Conservation (phyloP, 2,329 filamentous ascomycete genomes). For the Thielaviopsis cerberus region DNA sequence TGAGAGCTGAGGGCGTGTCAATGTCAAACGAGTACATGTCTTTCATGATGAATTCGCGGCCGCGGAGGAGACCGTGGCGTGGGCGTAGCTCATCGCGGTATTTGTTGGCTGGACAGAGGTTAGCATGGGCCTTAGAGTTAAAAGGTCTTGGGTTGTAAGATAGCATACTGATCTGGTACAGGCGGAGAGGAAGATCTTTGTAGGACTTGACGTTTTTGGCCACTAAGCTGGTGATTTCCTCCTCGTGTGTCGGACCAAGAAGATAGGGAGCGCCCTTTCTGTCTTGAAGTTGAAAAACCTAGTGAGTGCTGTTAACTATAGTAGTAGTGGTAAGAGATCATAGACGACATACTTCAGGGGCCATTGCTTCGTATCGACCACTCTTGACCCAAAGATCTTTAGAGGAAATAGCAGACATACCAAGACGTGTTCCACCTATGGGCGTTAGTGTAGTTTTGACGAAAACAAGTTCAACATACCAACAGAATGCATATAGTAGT, state of each 20-base stretch:
- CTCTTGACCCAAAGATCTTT: slow-evolving; percentile 69
- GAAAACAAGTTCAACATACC: slow-evolving; percentile 25
- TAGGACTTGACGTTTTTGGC: slow-evolving; percentile 58
- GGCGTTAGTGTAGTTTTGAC: slow-evolving; percentile 2
- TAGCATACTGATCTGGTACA: slow-evolving; percentile 70
- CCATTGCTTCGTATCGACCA: slow-evolving; percentile 55
- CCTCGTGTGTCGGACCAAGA: slow-evolving; percentile 84
- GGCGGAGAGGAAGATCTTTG: slow-evolving; percentile 62
- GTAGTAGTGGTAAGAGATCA: neutral
- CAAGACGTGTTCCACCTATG: slow-evolving; percentile 57
- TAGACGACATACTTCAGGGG: slow-evolving; percentile 45
- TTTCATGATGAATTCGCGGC: slow-evolving; percentile 92
- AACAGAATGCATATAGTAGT: slow-evolving; percentile 68
- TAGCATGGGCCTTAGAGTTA: neutral
- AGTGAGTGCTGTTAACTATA: neutral
- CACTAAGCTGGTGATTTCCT: slow-evolving; percentile 79
- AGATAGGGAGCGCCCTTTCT: slow-evolving; percentile 57
- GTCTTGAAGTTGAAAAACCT: slow-evolving; percentile 68
- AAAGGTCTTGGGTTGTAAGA: neutral
- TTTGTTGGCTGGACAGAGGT: slow-evolving; percentile 48
- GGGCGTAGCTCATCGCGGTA: slow-evolving; percentile 86
- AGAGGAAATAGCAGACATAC: slow-evolving; percentile 70
- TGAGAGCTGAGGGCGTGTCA: slow-evolving; percentile 45
- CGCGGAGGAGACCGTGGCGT: slow-evolving; percentile 68
- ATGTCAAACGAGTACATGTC: slow-evolving; percentile 91